Conservation (phyloP, 306 rosid species). For the Dalbergia cochinchinensis region DNA sequence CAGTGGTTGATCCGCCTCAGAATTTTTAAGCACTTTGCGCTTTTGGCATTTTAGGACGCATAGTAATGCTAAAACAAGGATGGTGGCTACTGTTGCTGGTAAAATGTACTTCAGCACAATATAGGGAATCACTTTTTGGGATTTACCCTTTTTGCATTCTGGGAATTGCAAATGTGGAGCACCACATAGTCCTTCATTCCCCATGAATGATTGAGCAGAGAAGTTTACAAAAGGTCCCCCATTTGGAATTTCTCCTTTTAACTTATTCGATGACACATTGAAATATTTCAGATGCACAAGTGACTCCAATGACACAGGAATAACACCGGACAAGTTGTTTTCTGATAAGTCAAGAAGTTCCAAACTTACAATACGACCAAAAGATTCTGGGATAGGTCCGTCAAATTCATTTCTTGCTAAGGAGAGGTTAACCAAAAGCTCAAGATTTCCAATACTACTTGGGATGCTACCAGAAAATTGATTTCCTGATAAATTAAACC, state of each 20-base stretch:
- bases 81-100: neutral
- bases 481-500: neutral
- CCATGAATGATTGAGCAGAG: neutral
- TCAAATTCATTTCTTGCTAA: neutral
- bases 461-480: constrained; percentile 2
- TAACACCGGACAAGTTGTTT: neutral
- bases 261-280: neutral
- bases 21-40: neutral
- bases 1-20: neutral
- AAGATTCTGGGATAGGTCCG: constrained; percentile 2
- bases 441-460: neutral
- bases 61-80: neutral
- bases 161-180: neutral
- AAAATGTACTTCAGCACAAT: neutral
- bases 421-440: neutral
- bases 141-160: neutral
- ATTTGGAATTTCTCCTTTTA: neutral
- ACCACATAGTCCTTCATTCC: neutral
- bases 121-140: neutral
- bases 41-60: neutral
- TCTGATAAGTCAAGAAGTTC: neutral
- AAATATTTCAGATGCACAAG: neutral
- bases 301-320: neutral
- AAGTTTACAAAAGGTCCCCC: neutral
- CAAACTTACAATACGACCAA: neutral